phyloP scores from a whole-genome alignment of 352 stramenopile genomes.

The Thalassiosira pacifica region DNA sequence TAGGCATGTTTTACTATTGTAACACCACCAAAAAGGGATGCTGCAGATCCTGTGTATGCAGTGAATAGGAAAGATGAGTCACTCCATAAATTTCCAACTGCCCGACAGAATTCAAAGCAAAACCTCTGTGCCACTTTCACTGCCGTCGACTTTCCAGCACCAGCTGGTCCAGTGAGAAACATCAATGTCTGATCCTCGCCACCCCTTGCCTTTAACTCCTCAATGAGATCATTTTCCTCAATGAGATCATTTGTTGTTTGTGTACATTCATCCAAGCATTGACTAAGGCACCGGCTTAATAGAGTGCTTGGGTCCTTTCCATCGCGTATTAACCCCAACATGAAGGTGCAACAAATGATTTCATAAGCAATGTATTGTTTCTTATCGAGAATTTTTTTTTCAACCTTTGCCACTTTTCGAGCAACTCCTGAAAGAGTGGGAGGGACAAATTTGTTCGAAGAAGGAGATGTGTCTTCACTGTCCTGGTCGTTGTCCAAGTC shows the following conservation, averaged over 20 bases:
- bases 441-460: neutral
- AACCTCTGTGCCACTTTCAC: slow-evolving; percentile 20
- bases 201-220: slow-evolving; percentile 28
- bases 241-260: neutral
- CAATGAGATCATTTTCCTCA: too few species aligned
- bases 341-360: slow-evolving; percentile 19
- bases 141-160: slow-evolving; percentile 38
- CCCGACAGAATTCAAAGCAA: slow-evolving; percentile 42
- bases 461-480: neutral
- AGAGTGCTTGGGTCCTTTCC: neutral
- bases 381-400: slow-evolving; percentile 44
- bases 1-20: neutral
- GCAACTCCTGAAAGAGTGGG: too few species aligned
- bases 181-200: slow-evolving; percentile 37
- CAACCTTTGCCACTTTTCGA: slow-evolving; percentile 9
- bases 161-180: slow-evolving; percentile 44
- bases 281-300: too few species aligned
- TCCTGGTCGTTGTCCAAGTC: neutral
- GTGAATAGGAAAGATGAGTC: slow-evolving; percentile 45
- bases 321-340: slow-evolving; percentile 30
- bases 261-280: too few species aligned
- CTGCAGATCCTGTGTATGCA: slow-evolving; percentile 41
- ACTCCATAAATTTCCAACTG: slow-evolving; percentile 16
- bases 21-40: slow-evolving; percentile 8
- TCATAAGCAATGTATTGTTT: slow-evolving; percentile 58